Percentiles rank a stretch among this genome's conserved stretches.
phyloP scores from a whole-genome alignment of 495 filamentous ascomycete species.

The Achaetomiella virescens region DNA sequence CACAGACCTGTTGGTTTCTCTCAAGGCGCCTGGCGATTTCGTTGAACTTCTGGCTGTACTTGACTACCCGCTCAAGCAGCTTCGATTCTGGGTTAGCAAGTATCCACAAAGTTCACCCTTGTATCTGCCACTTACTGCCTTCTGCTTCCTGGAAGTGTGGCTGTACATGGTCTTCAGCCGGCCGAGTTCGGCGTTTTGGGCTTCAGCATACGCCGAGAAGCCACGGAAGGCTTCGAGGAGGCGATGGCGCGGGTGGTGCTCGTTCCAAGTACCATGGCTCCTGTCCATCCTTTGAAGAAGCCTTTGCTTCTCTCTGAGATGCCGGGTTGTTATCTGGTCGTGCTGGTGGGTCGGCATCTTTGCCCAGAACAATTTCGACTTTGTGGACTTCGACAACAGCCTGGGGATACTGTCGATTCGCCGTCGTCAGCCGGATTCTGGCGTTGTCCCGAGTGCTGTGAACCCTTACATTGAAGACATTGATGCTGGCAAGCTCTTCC shows the following conservation, averaged over 20 bases:
- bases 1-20: slow-evolving; percentile 24
- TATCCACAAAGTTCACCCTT: background rate
- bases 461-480: background rate
- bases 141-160: slow-evolving; percentile 24
- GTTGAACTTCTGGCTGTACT: slow-evolving; percentile 24
- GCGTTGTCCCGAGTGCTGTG: no score
- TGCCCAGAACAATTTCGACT: background rate
- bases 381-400: background rate
- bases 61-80: slow-evolving; percentile 13
- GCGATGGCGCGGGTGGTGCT: slow-evolving; percentile 24
- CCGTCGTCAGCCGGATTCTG: background rate
- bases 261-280: slow-evolving; percentile 11
- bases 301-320: slow-evolving; percentile 10
- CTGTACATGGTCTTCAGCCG: slow-evolving; percentile 23
- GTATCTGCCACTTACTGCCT: background rate
- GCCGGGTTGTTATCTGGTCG: background rate
- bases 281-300: slow-evolving; percentile 11
- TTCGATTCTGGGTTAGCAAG: background rate
- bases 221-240: slow-evolving; percentile 29
- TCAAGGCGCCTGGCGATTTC: slow-evolving; percentile 17
- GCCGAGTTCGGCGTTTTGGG: slow-evolving; percentile 19
- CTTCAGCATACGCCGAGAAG: slow-evolving; percentile 25
- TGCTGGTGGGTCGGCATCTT: background rate
- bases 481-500: background rate
- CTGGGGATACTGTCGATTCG: background rate